phyloP scores from a whole-genome alignment of 2,329 filamentous ascomycete species.

The Colletotrichum trifolii region DNA sequence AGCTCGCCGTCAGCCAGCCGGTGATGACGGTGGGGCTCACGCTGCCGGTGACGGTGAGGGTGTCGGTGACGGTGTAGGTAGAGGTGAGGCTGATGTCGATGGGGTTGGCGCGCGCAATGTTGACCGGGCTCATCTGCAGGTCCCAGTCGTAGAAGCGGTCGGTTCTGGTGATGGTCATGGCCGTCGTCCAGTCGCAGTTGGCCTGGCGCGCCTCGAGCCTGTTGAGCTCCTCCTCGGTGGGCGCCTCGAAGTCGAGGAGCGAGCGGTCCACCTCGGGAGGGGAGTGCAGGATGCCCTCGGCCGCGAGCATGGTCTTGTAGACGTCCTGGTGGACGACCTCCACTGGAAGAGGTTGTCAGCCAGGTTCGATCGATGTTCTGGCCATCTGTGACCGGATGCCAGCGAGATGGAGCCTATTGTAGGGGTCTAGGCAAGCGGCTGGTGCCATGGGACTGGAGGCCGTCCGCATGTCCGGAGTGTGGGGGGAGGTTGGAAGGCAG shows the following conservation, averaged over 20 bases:
- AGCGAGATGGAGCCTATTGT: too few relatives aligned
- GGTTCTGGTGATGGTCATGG: slow-evolving; percentile 5
- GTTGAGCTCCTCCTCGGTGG: slow-evolving; percentile 9
- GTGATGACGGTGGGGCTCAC: slow-evolving; percentile 19
- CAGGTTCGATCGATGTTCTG: too few relatives aligned
- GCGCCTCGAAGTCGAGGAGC: slow-evolving; percentile 14
- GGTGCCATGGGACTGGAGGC: too few relatives aligned
- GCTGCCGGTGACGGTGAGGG: slow-evolving; percentile 14
- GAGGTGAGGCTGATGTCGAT: slow-evolving; percentile 15
- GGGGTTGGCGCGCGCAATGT: slow-evolving; percentile 2
- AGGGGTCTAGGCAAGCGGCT: too few relatives aligned
- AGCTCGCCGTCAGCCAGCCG: slow-evolving; percentile 7
- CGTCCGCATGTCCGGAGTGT: too few relatives aligned
- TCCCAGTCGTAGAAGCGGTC: slow-evolving; percentile 27
- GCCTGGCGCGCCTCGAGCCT: slow-evolving; percentile 12
- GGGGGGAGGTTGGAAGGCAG: background rate
- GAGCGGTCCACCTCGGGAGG: slow-evolving; percentile 16
- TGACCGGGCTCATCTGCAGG: slow-evolving; percentile 22
- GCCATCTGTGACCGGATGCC: too few relatives aligned
- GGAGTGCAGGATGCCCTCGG: slow-evolving; percentile 1
- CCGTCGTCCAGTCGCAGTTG: slow-evolving; percentile 11
- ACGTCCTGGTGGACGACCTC: slow-evolving; percentile 13
- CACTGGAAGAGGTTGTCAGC: slow-evolving; percentile 14
- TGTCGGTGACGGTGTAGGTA: slow-evolving; percentile 23
- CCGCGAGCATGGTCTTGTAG: slow-evolving; percentile 9